Percentiles rank a stretch among this genome's conserved stretches.
These are phyloP conservation scores for Colletotrichum zoysiae DNA, from an alignment of 2,329 filamentous ascomycete species.

Conservation along the genomic window DNA sequence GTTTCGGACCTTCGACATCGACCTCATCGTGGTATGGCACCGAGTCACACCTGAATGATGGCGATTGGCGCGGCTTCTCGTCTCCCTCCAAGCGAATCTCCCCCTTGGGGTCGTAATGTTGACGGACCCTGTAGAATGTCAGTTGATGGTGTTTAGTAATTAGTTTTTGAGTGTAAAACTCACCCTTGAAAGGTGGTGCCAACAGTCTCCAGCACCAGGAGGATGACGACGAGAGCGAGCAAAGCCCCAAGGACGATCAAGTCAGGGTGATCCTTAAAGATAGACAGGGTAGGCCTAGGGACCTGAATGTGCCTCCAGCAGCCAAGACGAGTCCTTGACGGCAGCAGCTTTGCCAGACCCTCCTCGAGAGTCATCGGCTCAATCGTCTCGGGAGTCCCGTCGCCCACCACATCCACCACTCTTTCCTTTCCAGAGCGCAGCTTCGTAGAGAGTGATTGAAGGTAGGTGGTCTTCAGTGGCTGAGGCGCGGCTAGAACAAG, in stretches of 20 bases:
- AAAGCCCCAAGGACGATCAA: slow-evolving; percentile 36
- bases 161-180: not conserved
- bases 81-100: slow-evolving; percentile 30
- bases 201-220: slow-evolving; percentile 35
- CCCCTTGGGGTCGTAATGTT: slow-evolving; percentile 30
- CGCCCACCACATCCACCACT: slow-evolving; percentile 38
- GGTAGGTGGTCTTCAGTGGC: slow-evolving; percentile 39
- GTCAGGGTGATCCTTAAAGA: slow-evolving; percentile 39
- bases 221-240: slow-evolving; percentile 29
- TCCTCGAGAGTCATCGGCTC: slow-evolving; percentile 30
- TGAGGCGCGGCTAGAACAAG: slow-evolving; percentile 30
- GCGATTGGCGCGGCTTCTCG: slow-evolving; percentile 27
- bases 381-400: slow-evolving; percentile 34
- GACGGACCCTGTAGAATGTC: slow-evolving; percentile 21
- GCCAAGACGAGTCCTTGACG: slow-evolving; percentile 9
- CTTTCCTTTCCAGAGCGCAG: slow-evolving; percentile 20
- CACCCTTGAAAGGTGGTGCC: slow-evolving; percentile 38
- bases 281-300: not conserved
- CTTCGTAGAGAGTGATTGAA: slow-evolving; percentile 33
- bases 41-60: slow-evolving; percentile 31
- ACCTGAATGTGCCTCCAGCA: slow-evolving; percentile 34
- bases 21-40: slow-evolving; percentile 11
- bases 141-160: not conserved
- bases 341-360: slow-evolving; percentile 24
- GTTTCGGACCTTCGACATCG: not conserved